Base-by-base conservation (phyloP, 768 basidiomycete genomes). In the Pleurotus sapidus region DNA sequence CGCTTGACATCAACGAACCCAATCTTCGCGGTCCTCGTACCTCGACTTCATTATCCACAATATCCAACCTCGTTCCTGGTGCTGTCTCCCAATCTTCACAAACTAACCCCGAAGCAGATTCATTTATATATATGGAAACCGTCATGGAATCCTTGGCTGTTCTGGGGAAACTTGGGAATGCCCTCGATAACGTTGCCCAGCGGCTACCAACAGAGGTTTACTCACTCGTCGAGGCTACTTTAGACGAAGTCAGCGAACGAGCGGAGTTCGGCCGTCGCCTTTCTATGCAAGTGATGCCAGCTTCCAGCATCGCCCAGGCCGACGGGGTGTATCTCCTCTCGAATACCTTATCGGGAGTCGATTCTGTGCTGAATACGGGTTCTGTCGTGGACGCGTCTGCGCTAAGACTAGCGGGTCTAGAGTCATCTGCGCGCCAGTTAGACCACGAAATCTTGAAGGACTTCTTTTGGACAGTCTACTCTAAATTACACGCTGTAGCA, bases 401-500 rank as follows among this genome's bases (percentile, higher is more conserved):
- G 20, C 71, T 94, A 57, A 81, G 92, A 40, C 77, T 91, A 24
- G 79, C 86, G 15, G 88, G 88, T 1, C 69, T 93, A 60, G 93
- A 93, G 65, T 84, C 86, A 5, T 83, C 87, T 15, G 75, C 84
- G 0, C 89, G 87, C 60, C 81, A 84, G 30, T 75, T 79, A 15
- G 91, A 97, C 64, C 91, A 93, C 59, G 94, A 96, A 65, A 89
- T 90, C 12, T 70, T 99, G 55, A 81, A 77, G 59, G 97, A 98
- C 69, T 78, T 99, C 37, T 98, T 98, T 70, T 98, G 96, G 96
- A 97, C 96, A 2, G 67, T 96, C 14, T 99, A 93, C 68, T 97
- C 94, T 14, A 98, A 99, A 70, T 66, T 99, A 47, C 89, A 95
- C 66, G 97, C 97, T 27, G 91, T 98, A 17, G 81, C 89, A 12